Evolutionary conservation across 2,329 filamentous ascomycete genomes (phyloP).

Genomic region (Blumeriella jaapii): DNA sequence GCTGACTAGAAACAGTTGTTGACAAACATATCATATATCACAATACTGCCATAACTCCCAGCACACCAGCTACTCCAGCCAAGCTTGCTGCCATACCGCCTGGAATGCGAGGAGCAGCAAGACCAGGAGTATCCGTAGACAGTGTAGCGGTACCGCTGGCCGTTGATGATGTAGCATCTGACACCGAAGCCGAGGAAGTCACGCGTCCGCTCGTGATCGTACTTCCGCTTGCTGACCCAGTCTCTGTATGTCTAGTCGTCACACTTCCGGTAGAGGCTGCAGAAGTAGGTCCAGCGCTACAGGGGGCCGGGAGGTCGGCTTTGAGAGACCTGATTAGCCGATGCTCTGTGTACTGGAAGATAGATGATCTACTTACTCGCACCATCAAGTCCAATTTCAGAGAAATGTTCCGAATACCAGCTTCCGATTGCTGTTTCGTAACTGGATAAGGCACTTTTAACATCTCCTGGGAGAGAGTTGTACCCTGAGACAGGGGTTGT

Average conservation of each 20-base stretch:
- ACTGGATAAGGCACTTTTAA: slow-evolving; percentile 10
- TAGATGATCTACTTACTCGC: too few species aligned
- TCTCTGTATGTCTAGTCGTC: too few species aligned
- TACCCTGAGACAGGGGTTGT: too few species aligned
- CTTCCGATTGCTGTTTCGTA: slow-evolving; percentile 9
- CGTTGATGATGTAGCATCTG: neutral
- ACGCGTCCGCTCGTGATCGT: neutral
- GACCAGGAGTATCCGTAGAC: neutral
- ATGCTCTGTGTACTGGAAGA: too few species aligned
- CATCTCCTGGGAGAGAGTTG: slow-evolving; percentile 6
- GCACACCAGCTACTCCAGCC: neutral
- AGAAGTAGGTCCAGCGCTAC: neutral
- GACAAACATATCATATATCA: too few species aligned
- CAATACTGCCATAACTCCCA: neutral
- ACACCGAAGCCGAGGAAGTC: neutral
- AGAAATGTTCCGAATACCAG: slow-evolving; percentile 6
- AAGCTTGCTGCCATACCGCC: slow-evolving; percentile 4
- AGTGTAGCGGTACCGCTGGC: slow-evolving; percentile 1
- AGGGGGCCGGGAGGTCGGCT: neutral
- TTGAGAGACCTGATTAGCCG: too few species aligned
- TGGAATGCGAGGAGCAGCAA: slow-evolving; percentile 5
- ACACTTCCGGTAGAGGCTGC: neutral
- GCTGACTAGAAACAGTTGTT: too few species aligned
- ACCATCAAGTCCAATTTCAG: neutral
- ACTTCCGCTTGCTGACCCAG: neutral